These are phyloP conservation scores for Astrocystis sublimbata DNA, from an alignment of 495 filamentous ascomycete species.

Conservation along the genomic window DNA sequence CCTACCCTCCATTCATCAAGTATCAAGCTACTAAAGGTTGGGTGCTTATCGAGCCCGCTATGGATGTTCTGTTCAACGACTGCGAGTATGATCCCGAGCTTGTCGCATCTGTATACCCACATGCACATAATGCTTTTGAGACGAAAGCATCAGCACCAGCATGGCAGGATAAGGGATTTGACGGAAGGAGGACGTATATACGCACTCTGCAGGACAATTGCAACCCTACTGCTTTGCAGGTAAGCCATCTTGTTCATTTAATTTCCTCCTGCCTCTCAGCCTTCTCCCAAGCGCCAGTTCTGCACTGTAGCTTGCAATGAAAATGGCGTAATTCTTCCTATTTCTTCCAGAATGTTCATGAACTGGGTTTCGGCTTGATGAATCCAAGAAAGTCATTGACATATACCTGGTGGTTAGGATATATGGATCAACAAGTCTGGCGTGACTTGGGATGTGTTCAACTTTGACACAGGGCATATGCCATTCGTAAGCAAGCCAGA, in stretches of 20 bases:
- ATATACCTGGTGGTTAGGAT: background rate
- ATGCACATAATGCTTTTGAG: constrained; percentile 7
- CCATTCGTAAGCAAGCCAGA: constrained; percentile 14
- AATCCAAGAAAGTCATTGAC: background rate
- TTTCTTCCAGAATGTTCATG: background rate
- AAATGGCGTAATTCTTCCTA: background rate
- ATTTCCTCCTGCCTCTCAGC: too few relatives aligned
- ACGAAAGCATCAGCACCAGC: constrained; percentile 13
- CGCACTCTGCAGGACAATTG: background rate
- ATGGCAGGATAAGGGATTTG: constrained; percentile 11
- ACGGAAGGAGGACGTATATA: constrained; percentile 6
- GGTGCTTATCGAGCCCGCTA: constrained; percentile 5
- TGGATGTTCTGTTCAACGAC: constrained; percentile 13
- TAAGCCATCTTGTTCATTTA: too few relatives aligned
- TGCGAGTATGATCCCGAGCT: constrained; percentile 1
- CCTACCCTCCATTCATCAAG: constrained; percentile 16
- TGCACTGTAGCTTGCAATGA: too few relatives aligned
- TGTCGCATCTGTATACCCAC: background rate
- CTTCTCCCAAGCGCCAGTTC: too few relatives aligned
- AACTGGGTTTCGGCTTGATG: background rate
- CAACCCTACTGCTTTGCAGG: background rate
- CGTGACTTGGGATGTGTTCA: constrained; percentile 9
- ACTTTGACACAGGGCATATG: constrained; percentile 14
- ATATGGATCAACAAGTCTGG: constrained; percentile 13
- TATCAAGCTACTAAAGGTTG: constrained; percentile 2